Percentiles rank a stretch among this genome's conserved stretches.
Conservation (phyloP, 225 moss, liverwort and hornwort genomes). For the Ulota crispa region DNA sequence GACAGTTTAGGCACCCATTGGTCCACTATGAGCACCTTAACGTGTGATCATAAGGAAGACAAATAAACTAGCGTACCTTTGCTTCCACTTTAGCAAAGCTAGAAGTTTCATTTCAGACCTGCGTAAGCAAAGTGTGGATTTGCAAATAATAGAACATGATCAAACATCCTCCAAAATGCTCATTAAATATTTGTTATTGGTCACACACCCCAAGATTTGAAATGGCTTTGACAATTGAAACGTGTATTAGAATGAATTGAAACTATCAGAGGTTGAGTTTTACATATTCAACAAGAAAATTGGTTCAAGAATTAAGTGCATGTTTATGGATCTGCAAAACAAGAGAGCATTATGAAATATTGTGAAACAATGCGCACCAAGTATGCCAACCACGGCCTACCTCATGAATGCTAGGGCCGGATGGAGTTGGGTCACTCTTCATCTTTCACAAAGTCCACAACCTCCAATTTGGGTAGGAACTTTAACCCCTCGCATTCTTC, state of each 20-base stretch:
- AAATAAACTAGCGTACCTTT: constrained; percentile 27
- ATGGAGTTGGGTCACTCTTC: constrained; percentile 7
- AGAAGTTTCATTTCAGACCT: constrained; percentile 54
- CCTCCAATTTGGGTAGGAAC: neutral
- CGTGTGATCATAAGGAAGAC: neutral
- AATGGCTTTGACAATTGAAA: neutral
- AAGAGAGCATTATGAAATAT: neutral
- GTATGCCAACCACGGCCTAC: constrained; percentile 4
- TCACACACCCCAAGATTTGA: neutral
- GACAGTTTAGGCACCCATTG: neutral
- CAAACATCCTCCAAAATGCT: neutral
- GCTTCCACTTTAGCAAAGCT: constrained; percentile 46
- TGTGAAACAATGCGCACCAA: neutral
- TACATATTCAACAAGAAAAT: neutral
- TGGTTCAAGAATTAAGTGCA: constrained; percentile 20
- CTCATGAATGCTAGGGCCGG: constrained; percentile 40
- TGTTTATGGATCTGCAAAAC: constrained; percentile 24
- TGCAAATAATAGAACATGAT: constrained; percentile 19
- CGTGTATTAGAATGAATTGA: neutral
- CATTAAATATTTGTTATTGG: neutral
- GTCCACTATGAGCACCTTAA: neutral
- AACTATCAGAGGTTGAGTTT: neutral
- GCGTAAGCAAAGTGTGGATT: constrained; percentile 44
- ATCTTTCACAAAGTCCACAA: constrained; percentile 16
- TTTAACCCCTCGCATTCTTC: constrained; percentile 17